These are phyloP conservation scores for Microbotryum violaceum DNA, from an alignment of 1,284 basidiomycete genomes.

Conservation along the genomic window DNA sequence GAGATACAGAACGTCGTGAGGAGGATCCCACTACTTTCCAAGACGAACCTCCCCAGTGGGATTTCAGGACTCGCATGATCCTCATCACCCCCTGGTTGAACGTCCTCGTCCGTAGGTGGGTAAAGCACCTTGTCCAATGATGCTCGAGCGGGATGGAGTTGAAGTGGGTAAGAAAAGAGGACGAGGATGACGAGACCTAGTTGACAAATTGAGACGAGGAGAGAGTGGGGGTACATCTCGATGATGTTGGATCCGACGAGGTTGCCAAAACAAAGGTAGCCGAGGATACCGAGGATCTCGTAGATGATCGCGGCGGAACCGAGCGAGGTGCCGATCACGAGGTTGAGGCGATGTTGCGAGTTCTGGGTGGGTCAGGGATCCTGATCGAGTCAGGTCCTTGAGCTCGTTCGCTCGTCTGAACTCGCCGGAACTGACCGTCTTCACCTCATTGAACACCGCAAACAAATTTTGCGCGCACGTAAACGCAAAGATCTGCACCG, in stretches of 20 bases:
- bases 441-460: conserved; percentile 71
- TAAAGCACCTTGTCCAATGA: conserved; percentile 83
- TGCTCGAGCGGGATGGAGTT: conserved; percentile 86
- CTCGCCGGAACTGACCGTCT: conserved; percentile 33
- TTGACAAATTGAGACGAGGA: conserved; percentile 88
- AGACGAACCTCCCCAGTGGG: conserved; percentile 55
- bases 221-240: conserved; percentile 75
- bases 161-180: conserved; percentile 74
- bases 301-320: conserved; percentile 51
- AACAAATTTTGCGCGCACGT: conserved; percentile 36
- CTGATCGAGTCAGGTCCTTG: background rate
- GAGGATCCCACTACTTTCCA: conserved; percentile 67
- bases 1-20: conserved; percentile 59
- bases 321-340: conserved; percentile 77
- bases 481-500: conserved; percentile 65
- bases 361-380: conserved; percentile 45
- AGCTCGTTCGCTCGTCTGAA: background rate
- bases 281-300: conserved; percentile 73
- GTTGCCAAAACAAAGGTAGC: conserved; percentile 91
- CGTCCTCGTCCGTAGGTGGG: conserved; percentile 29
- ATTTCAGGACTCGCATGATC: conserved; percentile 39
- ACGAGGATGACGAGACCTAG: conserved; percentile 86
- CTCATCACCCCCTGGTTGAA: conserved; percentile 30
- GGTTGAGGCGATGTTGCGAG: conserved; percentile 73
- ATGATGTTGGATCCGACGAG: conserved; percentile 85